Evolutionary conservation across 352 stramenopile genomes (phyloP).

Genomic region (Thraustochytrium sp.): DNA sequence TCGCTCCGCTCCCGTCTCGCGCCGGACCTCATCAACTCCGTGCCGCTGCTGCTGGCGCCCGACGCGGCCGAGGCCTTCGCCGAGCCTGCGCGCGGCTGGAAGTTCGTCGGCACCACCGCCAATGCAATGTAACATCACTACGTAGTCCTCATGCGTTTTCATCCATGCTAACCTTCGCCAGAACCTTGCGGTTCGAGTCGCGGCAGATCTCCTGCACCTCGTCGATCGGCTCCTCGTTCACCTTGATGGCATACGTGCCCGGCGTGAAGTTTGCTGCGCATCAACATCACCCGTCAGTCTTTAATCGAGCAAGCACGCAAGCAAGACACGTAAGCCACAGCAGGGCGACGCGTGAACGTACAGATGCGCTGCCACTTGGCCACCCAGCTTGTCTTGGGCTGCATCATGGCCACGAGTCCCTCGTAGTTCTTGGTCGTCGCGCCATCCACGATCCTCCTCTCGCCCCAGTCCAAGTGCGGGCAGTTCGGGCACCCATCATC

Average conservation of each 20-base stretch:
- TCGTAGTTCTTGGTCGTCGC: conserved; percentile 68
- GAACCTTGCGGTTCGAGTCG: not conserved
- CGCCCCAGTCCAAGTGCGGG: conserved; percentile 62
- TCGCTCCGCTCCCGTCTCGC: not conserved
- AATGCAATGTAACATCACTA: not conserved
- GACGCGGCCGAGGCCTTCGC: not conserved
- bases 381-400: conserved; percentile 63
- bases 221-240: not conserved
- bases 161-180: conserved; percentile 33
- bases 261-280: conserved; percentile 47
- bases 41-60: not conserved
- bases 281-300: not conserved
- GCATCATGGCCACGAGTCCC: conserved; percentile 62
- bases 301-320: not conserved
- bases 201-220: conserved; percentile 21
- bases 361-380: conserved; percentile 65
- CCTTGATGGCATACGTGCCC: conserved; percentile 49
- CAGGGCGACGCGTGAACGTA: conserved; percentile 45
- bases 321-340: not conserved
- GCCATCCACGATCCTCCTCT: conserved; percentile 55
- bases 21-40: not conserved
- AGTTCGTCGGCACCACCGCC: not conserved
- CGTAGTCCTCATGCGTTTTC: not conserved
- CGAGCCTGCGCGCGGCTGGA: not conserved
- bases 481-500: conserved; percentile 66